A percentile compares a stretch with the other conserved stretches of the same genome.
These are phyloP conservation scores for Ceratocystis albifundus DNA, from an alignment of 2,329 filamentous ascomycete genomes.

Conservation along the genomic window DNA sequence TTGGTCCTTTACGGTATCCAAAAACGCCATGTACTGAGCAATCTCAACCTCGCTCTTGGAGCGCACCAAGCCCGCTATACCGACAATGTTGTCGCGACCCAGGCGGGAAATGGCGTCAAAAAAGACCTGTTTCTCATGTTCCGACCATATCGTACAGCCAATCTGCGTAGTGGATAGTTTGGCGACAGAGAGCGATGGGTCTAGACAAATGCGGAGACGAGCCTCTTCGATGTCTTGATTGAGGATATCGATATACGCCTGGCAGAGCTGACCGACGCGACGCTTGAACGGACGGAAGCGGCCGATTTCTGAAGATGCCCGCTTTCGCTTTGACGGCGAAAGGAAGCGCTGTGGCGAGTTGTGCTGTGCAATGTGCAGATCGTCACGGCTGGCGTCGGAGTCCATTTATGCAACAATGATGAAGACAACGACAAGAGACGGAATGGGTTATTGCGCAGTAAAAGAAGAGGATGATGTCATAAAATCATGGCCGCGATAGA, in stretches of 20 bases:
- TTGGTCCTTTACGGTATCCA: conserved; percentile 41
- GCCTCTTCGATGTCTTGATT: conserved; percentile 50
- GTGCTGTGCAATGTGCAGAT: not conserved
- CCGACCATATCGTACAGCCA: conserved; percentile 59
- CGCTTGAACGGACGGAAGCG: conserved; percentile 34
- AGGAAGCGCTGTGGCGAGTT: not conserved
- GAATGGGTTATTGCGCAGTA: not conserved
- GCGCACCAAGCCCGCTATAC: conserved; percentile 51
- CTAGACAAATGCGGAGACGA: conserved; percentile 1
- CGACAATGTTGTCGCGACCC: conserved; percentile 49
- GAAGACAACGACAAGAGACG: not conserved
- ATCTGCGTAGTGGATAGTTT: conserved; percentile 53
- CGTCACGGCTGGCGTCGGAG: not conserved
- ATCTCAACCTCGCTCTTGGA: conserved; percentile 69
- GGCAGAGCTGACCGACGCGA: conserved; percentile 35
- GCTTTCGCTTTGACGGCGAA: conserved; percentile 4
- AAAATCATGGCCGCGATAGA: conserved; percentile 2
- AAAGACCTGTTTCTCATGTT: conserved; percentile 57
- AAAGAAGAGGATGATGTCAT: not conserved
- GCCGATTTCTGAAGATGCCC: not conserved
- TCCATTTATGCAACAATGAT: not conserved
- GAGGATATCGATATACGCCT: conserved; percentile 39
- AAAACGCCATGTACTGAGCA: conserved; percentile 52
- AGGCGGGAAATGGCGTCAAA: conserved; percentile 54
- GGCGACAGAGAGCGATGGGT: not conserved